A percentile compares a stretch with the other conserved stretches of the same genome.
These are phyloP conservation scores for Parasitella parasitica DNA, from an alignment of 371 early-diverging fungal species.

Conservation along the genomic window DNA sequence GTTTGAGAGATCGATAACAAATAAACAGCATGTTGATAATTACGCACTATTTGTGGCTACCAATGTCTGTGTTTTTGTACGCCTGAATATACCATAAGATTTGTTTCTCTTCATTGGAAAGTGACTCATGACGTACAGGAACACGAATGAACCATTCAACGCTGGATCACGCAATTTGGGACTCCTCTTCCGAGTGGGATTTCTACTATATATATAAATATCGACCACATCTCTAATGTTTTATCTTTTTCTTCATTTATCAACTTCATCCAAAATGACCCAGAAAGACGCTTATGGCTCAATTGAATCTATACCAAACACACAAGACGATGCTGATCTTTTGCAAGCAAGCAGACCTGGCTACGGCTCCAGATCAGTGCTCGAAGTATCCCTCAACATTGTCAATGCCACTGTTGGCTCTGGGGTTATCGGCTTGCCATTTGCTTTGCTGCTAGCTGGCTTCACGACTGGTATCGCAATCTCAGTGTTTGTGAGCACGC, in stretches of 20 bases:
- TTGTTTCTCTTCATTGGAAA: neutral
- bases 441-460: constrained; percentile 52
- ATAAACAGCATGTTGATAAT: neutral
- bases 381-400: constrained; percentile 51
- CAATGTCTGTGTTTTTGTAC: neutral
- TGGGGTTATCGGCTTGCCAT: constrained; percentile 57
- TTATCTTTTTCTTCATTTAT: neutral
- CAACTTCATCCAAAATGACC: neutral
- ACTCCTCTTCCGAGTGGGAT: neutral
- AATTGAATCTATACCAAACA: neutral
- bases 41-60: neutral
- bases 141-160: neutral
- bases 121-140: neutral
- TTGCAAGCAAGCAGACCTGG: constrained; percentile 43
- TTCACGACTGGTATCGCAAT: constrained; percentile 54
- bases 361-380: constrained; percentile 34
- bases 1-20: neutral
- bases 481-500: constrained; percentile 43
- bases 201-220: neutral
- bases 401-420: constrained; percentile 65
- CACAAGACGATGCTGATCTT: constrained; percentile 23
- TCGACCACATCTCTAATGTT: neutral
- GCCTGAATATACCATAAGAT: neutral
- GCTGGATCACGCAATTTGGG: neutral
- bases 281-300: constrained; percentile 10